Evolutionary conservation across 495 filamentous ascomycete species (phyloP).

Genomic region (Aspergillus campestris): DNA sequence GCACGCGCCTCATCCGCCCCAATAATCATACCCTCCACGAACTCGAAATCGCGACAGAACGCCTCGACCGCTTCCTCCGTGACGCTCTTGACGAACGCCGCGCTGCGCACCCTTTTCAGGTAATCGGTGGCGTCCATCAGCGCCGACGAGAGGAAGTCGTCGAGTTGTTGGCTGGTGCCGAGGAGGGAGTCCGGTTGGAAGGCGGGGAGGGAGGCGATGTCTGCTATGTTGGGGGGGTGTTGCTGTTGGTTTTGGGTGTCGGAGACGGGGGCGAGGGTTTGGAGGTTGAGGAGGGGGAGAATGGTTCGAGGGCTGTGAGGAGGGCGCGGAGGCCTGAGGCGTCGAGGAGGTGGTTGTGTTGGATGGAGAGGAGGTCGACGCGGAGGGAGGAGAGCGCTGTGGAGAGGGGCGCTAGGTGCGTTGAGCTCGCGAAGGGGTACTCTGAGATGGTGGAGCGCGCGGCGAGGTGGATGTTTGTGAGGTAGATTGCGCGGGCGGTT

Average conservation of each 20-base stretch:
- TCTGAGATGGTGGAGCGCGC: conserved; percentile 32
- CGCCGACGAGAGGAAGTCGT: conserved; percentile 86
- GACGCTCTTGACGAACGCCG: conserved; percentile 59
- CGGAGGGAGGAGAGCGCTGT: conserved; percentile 31
- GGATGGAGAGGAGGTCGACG: conserved; percentile 34
- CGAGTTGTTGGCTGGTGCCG: conserved; percentile 65
- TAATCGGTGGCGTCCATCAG: conserved; percentile 85
- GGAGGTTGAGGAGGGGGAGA: conserved; percentile 17
- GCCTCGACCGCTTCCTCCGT: conserved; percentile 76
- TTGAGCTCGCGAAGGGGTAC: conserved; percentile 38
- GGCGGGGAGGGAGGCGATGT: conserved; percentile 45
- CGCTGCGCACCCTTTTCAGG: conserved; percentile 60
- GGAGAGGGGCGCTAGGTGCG: conserved; percentile 27
- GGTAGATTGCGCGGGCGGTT: conserved; percentile 59
- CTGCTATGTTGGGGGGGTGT: conserved; percentile 33
- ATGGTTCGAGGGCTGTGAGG: conserved; percentile 51
- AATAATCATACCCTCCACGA: conserved; percentile 64
- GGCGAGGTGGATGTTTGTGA: conserved; percentile 69
- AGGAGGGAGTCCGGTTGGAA: conserved; percentile 58
- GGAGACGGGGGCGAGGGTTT: no score
- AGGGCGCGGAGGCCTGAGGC: conserved; percentile 66
- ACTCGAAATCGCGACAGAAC: conserved; percentile 89
- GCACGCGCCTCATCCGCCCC: conserved; percentile 46
- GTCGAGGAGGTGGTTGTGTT: conserved; percentile 55
- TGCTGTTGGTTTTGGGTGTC: conserved; percentile 33